These are phyloP conservation scores for Fusarium phyllophilum DNA, from an alignment of 2,329 filamentous ascomycete genomes.

Conservation along the genomic window DNA sequence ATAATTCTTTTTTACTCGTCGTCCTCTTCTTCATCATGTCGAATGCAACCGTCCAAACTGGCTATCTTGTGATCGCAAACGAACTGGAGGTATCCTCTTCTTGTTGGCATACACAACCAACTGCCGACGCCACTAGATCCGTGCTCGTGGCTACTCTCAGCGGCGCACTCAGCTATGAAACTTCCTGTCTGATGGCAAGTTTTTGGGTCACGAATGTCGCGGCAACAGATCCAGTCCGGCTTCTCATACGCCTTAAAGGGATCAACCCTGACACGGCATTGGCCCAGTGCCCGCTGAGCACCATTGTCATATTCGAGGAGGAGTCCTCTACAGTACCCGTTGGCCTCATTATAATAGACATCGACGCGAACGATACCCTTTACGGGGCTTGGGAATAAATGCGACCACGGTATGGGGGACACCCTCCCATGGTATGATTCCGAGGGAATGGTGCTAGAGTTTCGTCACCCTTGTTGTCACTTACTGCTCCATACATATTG, in stretches of 20 bases:
- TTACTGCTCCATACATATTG: neutral
- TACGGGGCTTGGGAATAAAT: neutral
- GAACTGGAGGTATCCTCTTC: too few relatives aligned
- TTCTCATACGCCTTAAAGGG: neutral
- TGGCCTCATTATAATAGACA: neutral
- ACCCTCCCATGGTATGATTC: accelerated
- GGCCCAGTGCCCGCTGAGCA: neutral
- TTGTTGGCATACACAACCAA: too few relatives aligned
- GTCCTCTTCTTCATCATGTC: too few relatives aligned
- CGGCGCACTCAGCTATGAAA: too few relatives aligned
- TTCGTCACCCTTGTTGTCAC: neutral
- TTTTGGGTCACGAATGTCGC: too few relatives aligned
- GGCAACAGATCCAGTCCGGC: neutral
- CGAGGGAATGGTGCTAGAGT: neutral
- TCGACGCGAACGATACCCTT: neutral
- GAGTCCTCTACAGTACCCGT: neutral
- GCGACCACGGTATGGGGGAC: neutral
- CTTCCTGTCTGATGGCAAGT: too few relatives aligned
- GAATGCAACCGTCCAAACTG: too few relatives aligned
- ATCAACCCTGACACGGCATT: neutral
- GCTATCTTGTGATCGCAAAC: too few relatives aligned
- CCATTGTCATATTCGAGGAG: neutral
- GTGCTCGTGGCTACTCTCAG: too few relatives aligned
- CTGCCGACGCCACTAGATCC: too few relatives aligned
- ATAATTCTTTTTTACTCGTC: too few relatives aligned